These are phyloP conservation scores for Syncephalastrum contaminatum DNA, from an alignment of 371 early-diverging fungal species.

Conservation along the genomic window DNA sequence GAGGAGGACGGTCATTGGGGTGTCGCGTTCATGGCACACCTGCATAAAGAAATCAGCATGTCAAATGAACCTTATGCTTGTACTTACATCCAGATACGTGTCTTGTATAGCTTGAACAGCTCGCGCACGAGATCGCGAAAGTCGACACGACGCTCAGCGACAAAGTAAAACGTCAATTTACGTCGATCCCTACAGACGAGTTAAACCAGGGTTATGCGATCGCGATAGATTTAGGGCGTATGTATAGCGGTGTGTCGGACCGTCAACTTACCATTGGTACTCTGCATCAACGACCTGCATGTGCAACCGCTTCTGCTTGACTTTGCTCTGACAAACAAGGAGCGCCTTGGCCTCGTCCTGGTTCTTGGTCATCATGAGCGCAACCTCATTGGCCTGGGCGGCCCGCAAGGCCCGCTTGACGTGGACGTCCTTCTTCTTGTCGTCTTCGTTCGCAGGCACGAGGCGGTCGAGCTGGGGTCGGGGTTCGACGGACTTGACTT, in stretches of 20 bases:
- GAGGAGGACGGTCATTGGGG: too few species aligned
- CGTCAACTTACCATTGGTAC: constrained; percentile 85
- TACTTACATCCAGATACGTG: constrained; percentile 98
- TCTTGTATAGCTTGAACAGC: constrained; percentile 98
- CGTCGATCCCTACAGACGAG: constrained; percentile 76
- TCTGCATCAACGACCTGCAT: constrained; percentile 98
- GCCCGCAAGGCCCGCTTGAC: constrained; percentile 73
- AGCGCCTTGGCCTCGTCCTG: constrained; percentile 92
- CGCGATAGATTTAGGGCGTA: neutral
- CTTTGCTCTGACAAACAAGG: constrained; percentile 86
- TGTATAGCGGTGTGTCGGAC: neutral
- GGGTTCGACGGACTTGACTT: constrained; percentile 57
- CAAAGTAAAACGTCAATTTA: constrained; percentile 94
- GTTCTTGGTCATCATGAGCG: constrained; percentile 74
- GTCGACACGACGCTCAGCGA: constrained; percentile 95
- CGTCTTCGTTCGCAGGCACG: constrained; percentile 38
- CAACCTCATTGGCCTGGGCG: constrained; percentile 80
- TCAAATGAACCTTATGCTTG: too few species aligned
- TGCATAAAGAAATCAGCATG: too few species aligned
- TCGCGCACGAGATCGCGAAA: constrained; percentile 98
- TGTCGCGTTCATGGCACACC: too few species aligned
- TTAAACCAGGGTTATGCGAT: neutral
- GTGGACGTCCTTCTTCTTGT: constrained; percentile 41
- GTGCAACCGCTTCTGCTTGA: constrained; percentile 83
- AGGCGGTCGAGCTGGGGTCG: constrained; percentile 28